Evolutionary conservation across 2,329 filamentous ascomycete genomes (phyloP).

Genomic region (Epichloe festucae): DNA sequence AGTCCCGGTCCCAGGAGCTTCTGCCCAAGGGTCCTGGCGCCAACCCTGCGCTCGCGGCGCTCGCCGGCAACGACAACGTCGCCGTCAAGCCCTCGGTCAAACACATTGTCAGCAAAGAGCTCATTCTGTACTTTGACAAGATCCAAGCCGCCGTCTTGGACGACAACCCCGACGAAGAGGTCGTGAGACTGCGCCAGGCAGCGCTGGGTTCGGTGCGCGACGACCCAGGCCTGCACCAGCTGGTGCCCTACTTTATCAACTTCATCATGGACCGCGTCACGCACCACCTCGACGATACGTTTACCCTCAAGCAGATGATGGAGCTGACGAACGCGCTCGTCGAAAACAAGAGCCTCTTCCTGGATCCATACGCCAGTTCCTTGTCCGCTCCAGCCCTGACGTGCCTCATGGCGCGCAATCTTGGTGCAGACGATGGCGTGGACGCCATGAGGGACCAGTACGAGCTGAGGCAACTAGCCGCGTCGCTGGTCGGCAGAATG

Average conservation of each 20-base stretch:
- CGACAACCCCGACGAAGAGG: slow-evolving; percentile 70
- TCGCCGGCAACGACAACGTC: slow-evolving; percentile 75
- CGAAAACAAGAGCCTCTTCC: slow-evolving; percentile 66
- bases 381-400: slow-evolving; percentile 83
- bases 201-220: slow-evolving; percentile 75
- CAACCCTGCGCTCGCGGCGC: slow-evolving; percentile 66
- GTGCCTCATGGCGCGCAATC: slow-evolving; percentile 66
- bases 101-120: slow-evolving; percentile 89
- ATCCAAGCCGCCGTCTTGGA: slow-evolving; percentile 82
- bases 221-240: slow-evolving; percentile 87
- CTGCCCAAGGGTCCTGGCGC: slow-evolving; percentile 81
- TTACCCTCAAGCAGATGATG: slow-evolving; percentile 85
- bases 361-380: slow-evolving; percentile 46
- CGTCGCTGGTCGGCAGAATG: slow-evolving; percentile 67
- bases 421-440: slow-evolving; percentile 46
- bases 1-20: slow-evolving; percentile 72
- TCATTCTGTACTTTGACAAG: slow-evolving; percentile 94
- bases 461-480: slow-evolving; percentile 70
- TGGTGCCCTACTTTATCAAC: slow-evolving; percentile 91
- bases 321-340: slow-evolving; percentile 75
- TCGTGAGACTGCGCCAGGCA: slow-evolving; percentile 60
- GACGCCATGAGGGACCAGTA: slow-evolving; percentile 53
- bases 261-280: slow-evolving; percentile 95
- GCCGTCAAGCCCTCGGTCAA: slow-evolving; percentile 85
- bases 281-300: slow-evolving; percentile 80